A percentile compares a stretch with the other conserved stretches of the same genome.
Evolutionary conservation across 2,329 filamentous ascomycete genomes (phyloP).

Genomic region (Metarhizium anisopliae): DNA sequence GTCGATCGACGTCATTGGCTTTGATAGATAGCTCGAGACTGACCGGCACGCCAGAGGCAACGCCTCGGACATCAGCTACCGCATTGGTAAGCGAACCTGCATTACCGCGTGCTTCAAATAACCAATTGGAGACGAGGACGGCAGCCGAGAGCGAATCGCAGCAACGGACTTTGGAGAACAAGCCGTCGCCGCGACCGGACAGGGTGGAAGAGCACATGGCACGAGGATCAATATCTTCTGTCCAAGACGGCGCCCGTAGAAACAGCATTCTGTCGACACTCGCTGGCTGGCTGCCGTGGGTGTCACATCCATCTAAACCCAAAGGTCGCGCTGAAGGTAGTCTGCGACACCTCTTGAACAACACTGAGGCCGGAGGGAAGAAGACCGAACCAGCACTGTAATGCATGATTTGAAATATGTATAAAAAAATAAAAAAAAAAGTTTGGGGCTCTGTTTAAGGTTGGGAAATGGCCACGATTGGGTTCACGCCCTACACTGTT

Average conservation of each 20-base stretch:
- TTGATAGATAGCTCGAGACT: slow-evolving; percentile 28
- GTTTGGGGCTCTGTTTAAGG: not conserved
- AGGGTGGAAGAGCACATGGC: slow-evolving; percentile 17
- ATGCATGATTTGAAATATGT: slow-evolving; percentile 11
- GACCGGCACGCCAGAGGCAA: slow-evolving; percentile 18
- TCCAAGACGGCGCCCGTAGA: slow-evolving; percentile 14
- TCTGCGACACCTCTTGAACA: slow-evolving; percentile 1
- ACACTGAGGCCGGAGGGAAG: not conserved
- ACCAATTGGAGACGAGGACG: slow-evolving; percentile 37
- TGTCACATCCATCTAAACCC: slow-evolving; percentile 7
- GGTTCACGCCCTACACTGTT: too few species aligned
- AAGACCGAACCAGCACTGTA: not conserved
- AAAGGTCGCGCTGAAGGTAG: slow-evolving; percentile 5
- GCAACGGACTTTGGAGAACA: slow-evolving; percentile 11
- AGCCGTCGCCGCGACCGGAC: slow-evolving; percentile 9
- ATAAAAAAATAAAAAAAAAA: slow-evolving; percentile 1
- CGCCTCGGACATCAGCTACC: slow-evolving; percentile 26
- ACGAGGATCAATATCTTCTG: slow-evolving; percentile 18
- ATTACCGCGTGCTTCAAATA: slow-evolving; percentile 46
- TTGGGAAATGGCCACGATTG: not conserved
- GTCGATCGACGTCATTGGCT: slow-evolving; percentile 24
- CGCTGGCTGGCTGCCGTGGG: slow-evolving; percentile 39
- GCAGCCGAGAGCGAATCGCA: slow-evolving; percentile 17
- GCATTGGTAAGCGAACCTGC: slow-evolving; percentile 46
- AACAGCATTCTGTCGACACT: slow-evolving; percentile 29